Evolutionary conservation across 306 rosid genomes (phyloP), one percentile per base, ranked within the genome.

Genomic region (Inga laurina): DNA sequence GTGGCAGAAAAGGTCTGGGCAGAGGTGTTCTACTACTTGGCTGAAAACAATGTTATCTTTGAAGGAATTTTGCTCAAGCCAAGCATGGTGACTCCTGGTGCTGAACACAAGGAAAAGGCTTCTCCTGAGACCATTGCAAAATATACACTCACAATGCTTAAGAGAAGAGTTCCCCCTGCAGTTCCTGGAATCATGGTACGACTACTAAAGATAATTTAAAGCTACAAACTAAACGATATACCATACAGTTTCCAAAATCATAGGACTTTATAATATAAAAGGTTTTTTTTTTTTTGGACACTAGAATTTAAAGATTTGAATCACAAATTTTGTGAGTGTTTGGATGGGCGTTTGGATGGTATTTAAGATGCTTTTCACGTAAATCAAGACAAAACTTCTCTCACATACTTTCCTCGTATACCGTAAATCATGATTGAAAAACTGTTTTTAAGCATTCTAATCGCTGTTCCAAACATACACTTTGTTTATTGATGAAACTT

Each of bases 1-100:
- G 99, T 96, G 80, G 99, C 99, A 27, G 99, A 96, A 85, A 96
- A 94, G 89, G 99, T 96, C 81, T 96, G 99, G 99, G 77, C 98
- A 2, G 98, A 94, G 88, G 99, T 96, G 78, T 96, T 94, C 95
- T 92, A 72, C 87, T 96, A 91, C 88, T 88, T 96, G 93, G 97
- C 99, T 27, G 81, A 96, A 88, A 96, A 94, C 91, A 94, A 96
- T 81, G 99, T 96, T 80, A 44, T 85, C 68, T 94, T 96, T 4
- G 99, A 96, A 90, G 99, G 99, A 84, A 94, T 96, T 85, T 95
- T 96, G 84, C 98, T 96, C 77, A 96, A 96, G 89, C 99, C 99
- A 35, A 96, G 99, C 91, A 96, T 96, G 99, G 98, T 96, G 11
- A 96, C 99, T 24, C 99, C 99, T 0, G 98, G 99, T 7, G 99